These are phyloP conservation scores for Pythium phragmitis DNA, from an alignment of 352 stramenopile genomes.

Conservation along the genomic window DNA sequence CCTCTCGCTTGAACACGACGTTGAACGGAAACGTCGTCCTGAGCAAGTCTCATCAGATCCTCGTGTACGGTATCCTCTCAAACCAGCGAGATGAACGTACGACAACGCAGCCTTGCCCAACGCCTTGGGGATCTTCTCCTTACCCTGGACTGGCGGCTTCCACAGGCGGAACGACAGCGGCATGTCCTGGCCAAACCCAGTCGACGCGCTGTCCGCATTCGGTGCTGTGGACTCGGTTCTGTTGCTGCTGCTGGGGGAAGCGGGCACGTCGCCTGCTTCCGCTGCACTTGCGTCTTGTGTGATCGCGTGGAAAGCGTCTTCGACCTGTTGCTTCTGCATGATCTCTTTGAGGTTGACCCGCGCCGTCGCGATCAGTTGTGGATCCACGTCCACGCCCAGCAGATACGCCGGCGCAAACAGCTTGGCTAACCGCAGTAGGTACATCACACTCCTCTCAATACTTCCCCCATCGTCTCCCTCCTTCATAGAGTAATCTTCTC, in stretches of 20 bases:
- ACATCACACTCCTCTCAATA: not conserved
- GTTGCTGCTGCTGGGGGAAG: too few relatives aligned
- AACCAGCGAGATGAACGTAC: slow-evolving; percentile 30
- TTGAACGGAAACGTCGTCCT: slow-evolving; percentile 62
- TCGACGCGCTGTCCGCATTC: not conserved
- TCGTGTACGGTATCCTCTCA: not conserved
- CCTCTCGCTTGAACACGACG: slow-evolving; percentile 81
- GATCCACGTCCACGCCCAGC: slow-evolving; percentile 73
- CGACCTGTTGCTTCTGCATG: slow-evolving; percentile 54
- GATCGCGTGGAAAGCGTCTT: slow-evolving; percentile 55
- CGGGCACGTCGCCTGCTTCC: not conserved
- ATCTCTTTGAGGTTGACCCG: slow-evolving; percentile 63
- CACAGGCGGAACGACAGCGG: slow-evolving; percentile 67
- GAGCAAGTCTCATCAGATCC: slow-evolving; percentile 8
- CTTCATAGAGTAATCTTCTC: slow-evolving; percentile 2
- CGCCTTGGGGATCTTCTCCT: slow-evolving; percentile 33
- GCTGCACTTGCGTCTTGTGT: slow-evolving; percentile 9
- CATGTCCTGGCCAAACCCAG: slow-evolving; percentile 32
- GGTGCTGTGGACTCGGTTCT: not conserved
- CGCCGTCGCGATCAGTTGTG: slow-evolving; percentile 57
- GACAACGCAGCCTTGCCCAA: slow-evolving; percentile 52
- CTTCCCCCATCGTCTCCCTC: not conserved
- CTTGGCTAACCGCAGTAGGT: slow-evolving; percentile 35
- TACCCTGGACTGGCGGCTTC: slow-evolving; percentile 47
- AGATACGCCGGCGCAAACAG: slow-evolving; percentile 52